Evolutionary conservation across 1,139 yeast species (phyloP).

Genomic region (Scheffersomyces quercinus): DNA sequence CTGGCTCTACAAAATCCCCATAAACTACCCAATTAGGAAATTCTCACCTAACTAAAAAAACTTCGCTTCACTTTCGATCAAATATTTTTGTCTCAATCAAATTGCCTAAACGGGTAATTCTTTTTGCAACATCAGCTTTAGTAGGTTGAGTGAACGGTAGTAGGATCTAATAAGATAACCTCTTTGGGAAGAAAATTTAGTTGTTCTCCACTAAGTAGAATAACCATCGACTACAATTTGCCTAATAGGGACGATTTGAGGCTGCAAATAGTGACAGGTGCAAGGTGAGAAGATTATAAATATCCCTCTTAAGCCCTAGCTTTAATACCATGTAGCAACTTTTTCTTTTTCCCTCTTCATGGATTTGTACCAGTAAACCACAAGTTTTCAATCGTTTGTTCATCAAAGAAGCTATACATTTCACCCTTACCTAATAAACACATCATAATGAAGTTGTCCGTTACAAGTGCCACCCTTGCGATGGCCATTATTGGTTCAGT

Average conservation of each 20-base stretch:
- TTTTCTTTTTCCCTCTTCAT: not conserved
- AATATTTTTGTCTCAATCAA: not conserved
- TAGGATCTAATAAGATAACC: slow-evolving; percentile 1
- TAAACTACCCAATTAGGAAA: slow-evolving; percentile 2
- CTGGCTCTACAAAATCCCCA: too few species aligned
- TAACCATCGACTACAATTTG: not conserved
- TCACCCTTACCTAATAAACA: not conserved
- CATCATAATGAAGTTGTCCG: slow-evolving; percentile 30
- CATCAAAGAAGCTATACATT: not conserved
- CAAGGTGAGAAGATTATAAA: too few species aligned
- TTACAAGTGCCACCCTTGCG: slow-evolving; percentile 31
- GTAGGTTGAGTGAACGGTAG: not conserved
- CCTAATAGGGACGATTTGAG: not conserved
- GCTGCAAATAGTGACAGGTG: too few species aligned
- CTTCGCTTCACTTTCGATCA: too few species aligned
- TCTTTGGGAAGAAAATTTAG: not conserved
- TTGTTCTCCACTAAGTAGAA: not conserved
- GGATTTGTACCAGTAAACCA: not conserved
- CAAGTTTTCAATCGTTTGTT: not conserved
- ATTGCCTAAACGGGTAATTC: slow-evolving; percentile 41
- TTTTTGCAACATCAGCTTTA: slow-evolving; percentile 61
- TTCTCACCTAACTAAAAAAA: not conserved
- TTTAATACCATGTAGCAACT: too few species aligned
- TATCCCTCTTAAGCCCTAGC: too few species aligned
- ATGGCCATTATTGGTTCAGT: slow-evolving; percentile 34